phyloP scores from a whole-genome alignment of 805 yeast species.

The Zygotorulaspora chibaensis region DNA sequence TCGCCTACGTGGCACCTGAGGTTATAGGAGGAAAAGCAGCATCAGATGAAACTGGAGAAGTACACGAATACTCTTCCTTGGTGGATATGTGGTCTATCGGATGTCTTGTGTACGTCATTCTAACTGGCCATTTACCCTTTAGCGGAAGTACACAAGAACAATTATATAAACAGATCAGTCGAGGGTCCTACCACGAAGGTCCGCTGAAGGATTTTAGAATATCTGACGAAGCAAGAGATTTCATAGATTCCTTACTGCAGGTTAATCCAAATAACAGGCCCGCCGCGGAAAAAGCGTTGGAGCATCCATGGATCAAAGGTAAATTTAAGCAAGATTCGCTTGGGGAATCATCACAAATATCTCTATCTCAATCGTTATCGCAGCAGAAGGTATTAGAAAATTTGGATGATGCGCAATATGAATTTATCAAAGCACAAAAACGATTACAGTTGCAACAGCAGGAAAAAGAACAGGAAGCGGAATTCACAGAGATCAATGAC shows the following conservation, averaged over 20 bases:
- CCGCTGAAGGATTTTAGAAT: slow-evolving; percentile 64
- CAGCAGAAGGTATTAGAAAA: slow-evolving; percentile 51
- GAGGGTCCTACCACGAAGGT: slow-evolving; percentile 76
- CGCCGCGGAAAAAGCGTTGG: slow-evolving; percentile 69
- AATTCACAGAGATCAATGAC: slow-evolving; percentile 3
- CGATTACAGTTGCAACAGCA: slow-evolving; percentile 14
- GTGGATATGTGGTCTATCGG: slow-evolving; percentile 99
- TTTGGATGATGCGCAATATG: slow-evolving; percentile 33
- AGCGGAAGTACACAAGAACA: slow-evolving; percentile 89
- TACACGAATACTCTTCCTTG: slow-evolving; percentile 62
- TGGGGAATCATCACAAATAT: slow-evolving; percentile 38
- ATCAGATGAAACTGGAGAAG: slow-evolving; percentile 19
- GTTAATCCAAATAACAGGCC: slow-evolving; percentile 72
- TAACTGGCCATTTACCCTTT: slow-evolving; percentile 92
- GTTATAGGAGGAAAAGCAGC: slow-evolving; percentile 47
- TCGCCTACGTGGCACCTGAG: slow-evolving; percentile 97
- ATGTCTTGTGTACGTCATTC: slow-evolving; percentile 82
- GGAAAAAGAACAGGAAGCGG: slow-evolving; percentile 10
- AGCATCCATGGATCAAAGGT: slow-evolving; percentile 72
- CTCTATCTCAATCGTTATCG: slow-evolving; percentile 67
- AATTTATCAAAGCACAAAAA: slow-evolving; percentile 26
- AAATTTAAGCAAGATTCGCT: slow-evolving; percentile 9
- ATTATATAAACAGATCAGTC: slow-evolving; percentile 66
- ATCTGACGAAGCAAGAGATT: slow-evolving; percentile 65
- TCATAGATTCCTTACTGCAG: slow-evolving; percentile 64